Conservation (phyloP, 129 eudicot genomes). For the Cynara cardunculus region DNA sequence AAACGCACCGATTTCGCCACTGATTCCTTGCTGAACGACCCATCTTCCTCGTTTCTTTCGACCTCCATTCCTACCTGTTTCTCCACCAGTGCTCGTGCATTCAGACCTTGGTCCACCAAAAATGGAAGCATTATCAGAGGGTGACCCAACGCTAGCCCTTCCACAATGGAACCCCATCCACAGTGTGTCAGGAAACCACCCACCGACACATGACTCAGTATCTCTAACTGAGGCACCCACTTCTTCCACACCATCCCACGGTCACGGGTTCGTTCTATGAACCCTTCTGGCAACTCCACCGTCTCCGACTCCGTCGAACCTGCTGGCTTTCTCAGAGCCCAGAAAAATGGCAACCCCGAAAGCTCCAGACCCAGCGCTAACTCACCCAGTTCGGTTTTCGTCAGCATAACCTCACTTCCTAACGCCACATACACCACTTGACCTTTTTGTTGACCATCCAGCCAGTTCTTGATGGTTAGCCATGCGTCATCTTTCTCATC, state of each 20-base stretch:
- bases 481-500: conserved; percentile 26
- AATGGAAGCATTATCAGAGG: conserved; percentile 35
- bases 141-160: conserved; percentile 29
- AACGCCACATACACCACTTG: conserved; percentile 39
- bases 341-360: conserved; percentile 50
- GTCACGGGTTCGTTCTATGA: conserved; percentile 14
- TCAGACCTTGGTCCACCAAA: conserved; percentile 35
- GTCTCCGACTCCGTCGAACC: conserved; percentile 1
- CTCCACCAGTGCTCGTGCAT: conserved; percentile 20
- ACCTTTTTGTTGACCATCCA: conserved; percentile 33
- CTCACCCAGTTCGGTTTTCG: conserved; percentile 28
- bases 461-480: conserved; percentile 34
- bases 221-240: conserved; percentile 48
- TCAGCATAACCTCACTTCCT: conserved; percentile 40
- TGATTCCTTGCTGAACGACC: conserved; percentile 31
- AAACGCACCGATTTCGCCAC: conserved; percentile 23
- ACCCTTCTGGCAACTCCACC: conserved; percentile 32
- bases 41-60: conserved; percentile 29
- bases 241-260: conserved; percentile 41
- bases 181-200: conserved; percentile 46
- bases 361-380: conserved; percentile 51
- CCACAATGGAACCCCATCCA: conserved; percentile 37
- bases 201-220: conserved; percentile 42
- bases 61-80: conserved; percentile 26
- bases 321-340: conserved; percentile 34